Evolutionary conservation across 176 grass and related monocot genomes (phyloP).

Genomic region (Lolium rigidum): DNA sequence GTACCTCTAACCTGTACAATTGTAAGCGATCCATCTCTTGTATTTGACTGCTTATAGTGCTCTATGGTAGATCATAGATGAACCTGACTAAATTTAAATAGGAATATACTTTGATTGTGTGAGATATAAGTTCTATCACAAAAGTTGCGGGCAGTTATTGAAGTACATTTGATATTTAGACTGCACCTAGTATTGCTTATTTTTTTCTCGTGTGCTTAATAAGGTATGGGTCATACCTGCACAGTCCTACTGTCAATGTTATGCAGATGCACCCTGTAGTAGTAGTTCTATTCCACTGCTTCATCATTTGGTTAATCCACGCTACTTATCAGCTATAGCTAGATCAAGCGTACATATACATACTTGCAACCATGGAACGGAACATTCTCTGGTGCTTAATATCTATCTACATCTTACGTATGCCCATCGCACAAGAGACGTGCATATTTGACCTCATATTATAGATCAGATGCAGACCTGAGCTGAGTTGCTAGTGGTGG

Average conservation of each 20-base stretch:
- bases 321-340: background rate
- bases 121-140: too few relatives aligned
- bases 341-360: background rate
- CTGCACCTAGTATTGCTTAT: too few relatives aligned
- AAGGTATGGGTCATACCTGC: slow-evolving; percentile 31
- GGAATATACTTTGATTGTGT: too few relatives aligned
- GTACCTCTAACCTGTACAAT: too few relatives aligned
- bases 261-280: slow-evolving; percentile 32
- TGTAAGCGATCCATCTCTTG: too few relatives aligned
- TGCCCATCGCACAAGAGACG: slow-evolving; percentile 21
- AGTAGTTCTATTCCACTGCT: background rate
- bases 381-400: background rate
- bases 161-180: too few relatives aligned
- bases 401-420: background rate
- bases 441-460: slow-evolving; percentile 34
- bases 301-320: slow-evolving; percentile 6
- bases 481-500: slow-evolving; percentile 31
- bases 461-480: slow-evolving; percentile 43
- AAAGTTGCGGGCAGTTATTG: too few relatives aligned
- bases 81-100: too few relatives aligned
- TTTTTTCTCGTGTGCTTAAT: too few relatives aligned
- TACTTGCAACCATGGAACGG: background rate
- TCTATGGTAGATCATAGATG: too few relatives aligned
- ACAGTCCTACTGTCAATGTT: slow-evolving; percentile 19
- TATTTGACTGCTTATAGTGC: too few relatives aligned